Base-by-base conservation (phyloP, 768 basidiomycete genomes). In the Trametes sanguinea region DNA sequence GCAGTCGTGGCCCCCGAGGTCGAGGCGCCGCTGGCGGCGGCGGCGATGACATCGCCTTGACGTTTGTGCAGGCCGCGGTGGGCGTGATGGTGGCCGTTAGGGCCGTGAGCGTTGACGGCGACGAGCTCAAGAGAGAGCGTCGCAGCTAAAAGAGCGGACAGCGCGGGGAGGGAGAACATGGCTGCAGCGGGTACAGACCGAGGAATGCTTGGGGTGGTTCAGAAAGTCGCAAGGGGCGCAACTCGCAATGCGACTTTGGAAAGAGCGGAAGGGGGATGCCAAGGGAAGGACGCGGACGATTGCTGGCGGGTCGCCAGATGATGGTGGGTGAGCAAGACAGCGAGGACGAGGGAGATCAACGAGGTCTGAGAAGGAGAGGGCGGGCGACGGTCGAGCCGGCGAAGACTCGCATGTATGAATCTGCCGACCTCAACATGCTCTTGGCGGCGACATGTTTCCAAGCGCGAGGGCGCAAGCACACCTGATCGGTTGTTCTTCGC, bases 101-200 rank as follows among this genome's bases (percentile, higher is more conserved):
- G 52, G 52, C 14, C 57, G 46, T 64, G 63, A 44, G 63, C 58
- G 54, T 64, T 50, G 54, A 60, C 63, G 54, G 59, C 45, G 51
- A 60, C 58, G 51, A 60, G 58, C 58, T 64, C 61, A 11, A 60
- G 54, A 54, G 63, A 64, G 63, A 64, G 57, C 51, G 63, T 54
- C 48, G 63, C 63, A 37, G 57, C 63, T n/a, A 64, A 64, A 64
- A 64, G 63, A 64, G 63, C 63, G 63, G 63, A 64, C 63, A 64
- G 63, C 63, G 63, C 63, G n/a, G 58, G 44, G 58, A 60, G 58
- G 42, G 57, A 32, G 50, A 64, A 43, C 63, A 64, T 64, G 52
- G 44, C 55, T 56, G 63, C 29, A 45, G 50, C 16, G 57, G 11
- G 48, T 43, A 45, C 57, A 59, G 57, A 44, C 40, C 57, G 14